Conservation (phyloP, 2,329 filamentous ascomycete species). For the Blastomyces percursus region DNA sequence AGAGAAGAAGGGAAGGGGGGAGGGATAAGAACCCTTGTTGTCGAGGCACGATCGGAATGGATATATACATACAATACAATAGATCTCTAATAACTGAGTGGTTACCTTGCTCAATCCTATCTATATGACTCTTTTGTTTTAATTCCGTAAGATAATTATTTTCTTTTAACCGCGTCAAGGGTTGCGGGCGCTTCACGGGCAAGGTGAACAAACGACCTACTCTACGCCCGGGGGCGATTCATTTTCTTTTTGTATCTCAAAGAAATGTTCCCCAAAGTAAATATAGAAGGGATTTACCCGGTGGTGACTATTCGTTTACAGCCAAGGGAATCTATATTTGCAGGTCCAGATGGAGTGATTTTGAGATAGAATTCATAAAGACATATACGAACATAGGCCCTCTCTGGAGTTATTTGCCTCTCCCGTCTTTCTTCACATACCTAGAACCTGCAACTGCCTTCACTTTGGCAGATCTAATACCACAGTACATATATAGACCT, state of each 20-base stretch:
- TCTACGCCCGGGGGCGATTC: neutral
- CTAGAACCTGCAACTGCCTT: neutral
- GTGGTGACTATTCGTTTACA: neutral
- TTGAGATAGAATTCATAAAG: neutral
- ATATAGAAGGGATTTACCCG: neutral
- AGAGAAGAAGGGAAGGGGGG: too few species aligned
- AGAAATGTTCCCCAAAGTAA: neutral
- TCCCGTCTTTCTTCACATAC: neutral
- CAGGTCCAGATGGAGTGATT: neutral
- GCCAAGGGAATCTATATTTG: neutral
- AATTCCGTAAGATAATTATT: neutral
- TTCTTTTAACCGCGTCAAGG: neutral
- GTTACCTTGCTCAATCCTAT: too few species aligned
- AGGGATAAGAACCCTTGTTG: too few species aligned
- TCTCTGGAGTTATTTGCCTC: too few species aligned
- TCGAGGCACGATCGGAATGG: neutral
- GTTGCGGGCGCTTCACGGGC: too few species aligned
- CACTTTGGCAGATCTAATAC: neutral
- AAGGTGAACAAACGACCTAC: too few species aligned
- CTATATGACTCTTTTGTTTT: neutral
- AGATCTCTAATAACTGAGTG: too few species aligned
- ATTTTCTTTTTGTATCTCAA: neutral
- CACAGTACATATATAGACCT: too few species aligned
- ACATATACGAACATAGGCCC: neutral
- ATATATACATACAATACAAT: too few species aligned